phyloP scores from a whole-genome alignment of 2,329 filamentous ascomycete genomes.

The Diaporthe citriasiana region DNA sequence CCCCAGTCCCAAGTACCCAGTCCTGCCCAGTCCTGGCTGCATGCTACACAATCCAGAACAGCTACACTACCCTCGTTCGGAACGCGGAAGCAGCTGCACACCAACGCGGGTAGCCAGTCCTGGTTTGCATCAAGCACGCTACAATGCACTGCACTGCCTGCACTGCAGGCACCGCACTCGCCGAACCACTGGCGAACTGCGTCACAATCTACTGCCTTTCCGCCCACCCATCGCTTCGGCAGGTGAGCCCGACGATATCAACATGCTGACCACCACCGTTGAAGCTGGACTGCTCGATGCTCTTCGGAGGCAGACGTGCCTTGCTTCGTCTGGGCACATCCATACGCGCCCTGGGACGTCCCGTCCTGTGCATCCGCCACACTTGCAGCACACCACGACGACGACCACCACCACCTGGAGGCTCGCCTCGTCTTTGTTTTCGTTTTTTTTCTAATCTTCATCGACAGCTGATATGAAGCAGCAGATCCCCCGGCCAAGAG shows the following conservation, averaged over 20 bases:
- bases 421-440: neutral
- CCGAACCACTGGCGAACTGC: slow-evolving; percentile 27
- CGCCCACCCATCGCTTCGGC: slow-evolving; percentile 39
- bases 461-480: neutral
- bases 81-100: slow-evolving; percentile 28
- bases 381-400: neutral
- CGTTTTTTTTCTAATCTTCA: neutral
- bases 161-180: slow-evolving; percentile 20
- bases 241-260: slow-evolving; percentile 34
- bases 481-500: neutral
- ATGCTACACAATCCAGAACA: slow-evolving; percentile 7
- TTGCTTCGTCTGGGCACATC: slow-evolving; percentile 13
- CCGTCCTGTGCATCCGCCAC: slow-evolving; percentile 9
- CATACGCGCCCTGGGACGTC: neutral
- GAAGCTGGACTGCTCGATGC: neutral
- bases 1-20: neutral
- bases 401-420: neutral
- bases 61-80: neutral
- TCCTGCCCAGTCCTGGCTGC: neutral
- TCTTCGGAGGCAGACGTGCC: slow-evolving; percentile 21
- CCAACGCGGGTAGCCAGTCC: slow-evolving; percentile 9
- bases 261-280: slow-evolving; percentile 21
- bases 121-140: slow-evolving; percentile 31
- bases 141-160: neutral
- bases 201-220: slow-evolving; percentile 15